These are phyloP conservation scores for Collybiopsis confluens DNA, from an alignment of 768 basidiomycete species.

Conservation along the genomic window DNA sequence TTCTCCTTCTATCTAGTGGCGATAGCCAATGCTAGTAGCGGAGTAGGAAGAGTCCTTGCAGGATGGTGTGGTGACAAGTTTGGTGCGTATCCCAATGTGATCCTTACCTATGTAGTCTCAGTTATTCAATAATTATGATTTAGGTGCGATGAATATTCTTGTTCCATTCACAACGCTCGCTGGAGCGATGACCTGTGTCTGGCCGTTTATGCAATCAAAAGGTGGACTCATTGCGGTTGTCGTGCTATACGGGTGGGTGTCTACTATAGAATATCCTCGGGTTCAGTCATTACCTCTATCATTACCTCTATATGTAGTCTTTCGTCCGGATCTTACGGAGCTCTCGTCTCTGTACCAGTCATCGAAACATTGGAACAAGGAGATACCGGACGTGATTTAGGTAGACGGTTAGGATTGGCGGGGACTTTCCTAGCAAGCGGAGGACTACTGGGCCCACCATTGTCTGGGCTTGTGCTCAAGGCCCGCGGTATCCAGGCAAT, in stretches of 20 bases:
- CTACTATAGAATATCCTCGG: too few species aligned
- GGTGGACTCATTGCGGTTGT: constrained; percentile 27
- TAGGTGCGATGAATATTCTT: constrained; percentile 68
- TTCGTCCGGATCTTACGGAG: constrained; percentile 30
- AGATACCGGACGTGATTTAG: constrained; percentile 24
- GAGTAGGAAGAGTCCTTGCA: constrained; percentile 53
- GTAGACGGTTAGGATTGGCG: constrained; percentile 31
- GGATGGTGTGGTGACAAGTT: constrained; percentile 52
- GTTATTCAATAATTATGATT: too few species aligned
- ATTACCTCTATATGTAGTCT: constrained; percentile 17
- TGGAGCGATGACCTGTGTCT: constrained; percentile 35
- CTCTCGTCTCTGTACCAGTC: constrained; percentile 27
- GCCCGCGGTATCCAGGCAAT: constrained; percentile 24
- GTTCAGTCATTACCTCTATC: too few species aligned
- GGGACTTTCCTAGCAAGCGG: constrained; percentile 30
- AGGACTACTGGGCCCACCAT: constrained; percentile 36
- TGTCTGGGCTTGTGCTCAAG: constrained; percentile 34
- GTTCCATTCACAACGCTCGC: constrained; percentile 49
- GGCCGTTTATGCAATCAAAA: constrained; percentile 34
- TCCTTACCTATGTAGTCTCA: not conserved
- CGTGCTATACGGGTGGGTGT: constrained; percentile 33
- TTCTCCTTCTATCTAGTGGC: constrained; percentile 65
- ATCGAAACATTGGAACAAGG: constrained; percentile 12
- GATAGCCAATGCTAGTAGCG: constrained; percentile 63
- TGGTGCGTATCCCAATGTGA: constrained; percentile 32